These are phyloP conservation scores for Curvularia hawaiiensis DNA, from an alignment of 2,329 filamentous ascomycete genomes.

Conservation along the genomic window DNA sequence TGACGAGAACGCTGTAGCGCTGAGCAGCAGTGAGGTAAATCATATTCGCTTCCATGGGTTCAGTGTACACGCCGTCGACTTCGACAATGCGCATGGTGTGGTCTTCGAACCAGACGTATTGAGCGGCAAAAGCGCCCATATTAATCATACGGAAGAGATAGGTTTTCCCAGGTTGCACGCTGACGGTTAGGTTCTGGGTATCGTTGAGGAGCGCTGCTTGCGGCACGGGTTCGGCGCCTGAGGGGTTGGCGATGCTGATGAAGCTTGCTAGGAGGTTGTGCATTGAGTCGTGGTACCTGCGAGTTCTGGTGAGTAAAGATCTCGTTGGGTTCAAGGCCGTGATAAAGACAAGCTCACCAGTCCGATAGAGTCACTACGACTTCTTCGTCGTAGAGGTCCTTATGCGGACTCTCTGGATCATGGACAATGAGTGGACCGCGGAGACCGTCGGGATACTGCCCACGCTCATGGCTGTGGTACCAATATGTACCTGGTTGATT, in stretches of 20 bases:
- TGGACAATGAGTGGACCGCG: constrained; percentile 71
- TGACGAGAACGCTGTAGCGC: constrained; percentile 70
- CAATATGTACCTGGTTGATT: constrained; percentile 62
- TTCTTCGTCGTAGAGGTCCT: constrained; percentile 63
- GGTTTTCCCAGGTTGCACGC: constrained; percentile 57
- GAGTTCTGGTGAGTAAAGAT: background rate
- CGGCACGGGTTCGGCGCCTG: constrained; percentile 68
- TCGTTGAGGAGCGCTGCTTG: constrained; percentile 70
- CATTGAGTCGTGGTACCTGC: constrained; percentile 64
- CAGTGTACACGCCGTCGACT: constrained; percentile 71
- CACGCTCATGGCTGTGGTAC: constrained; percentile 70
- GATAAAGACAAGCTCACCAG: constrained; percentile 48
- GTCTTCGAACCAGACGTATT: constrained; percentile 73
- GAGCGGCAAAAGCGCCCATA: constrained; percentile 70
- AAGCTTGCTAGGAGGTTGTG: constrained; percentile 47
- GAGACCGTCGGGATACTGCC: constrained; percentile 71
- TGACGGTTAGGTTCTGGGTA: constrained; percentile 52
- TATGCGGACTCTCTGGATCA: constrained; percentile 58
- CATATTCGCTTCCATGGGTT: constrained; percentile 63
- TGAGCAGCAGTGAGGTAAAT: constrained; percentile 73
- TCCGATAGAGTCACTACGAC: constrained; percentile 72
- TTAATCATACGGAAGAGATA: constrained; percentile 74
- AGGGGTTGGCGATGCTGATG: constrained; percentile 60
- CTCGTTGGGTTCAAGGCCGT: background rate
- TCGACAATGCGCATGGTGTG: constrained; percentile 70